These are phyloP conservation scores for Striga asiatica DNA, from an alignment of 257 asterid genomes.

Conservation along the genomic window DNA sequence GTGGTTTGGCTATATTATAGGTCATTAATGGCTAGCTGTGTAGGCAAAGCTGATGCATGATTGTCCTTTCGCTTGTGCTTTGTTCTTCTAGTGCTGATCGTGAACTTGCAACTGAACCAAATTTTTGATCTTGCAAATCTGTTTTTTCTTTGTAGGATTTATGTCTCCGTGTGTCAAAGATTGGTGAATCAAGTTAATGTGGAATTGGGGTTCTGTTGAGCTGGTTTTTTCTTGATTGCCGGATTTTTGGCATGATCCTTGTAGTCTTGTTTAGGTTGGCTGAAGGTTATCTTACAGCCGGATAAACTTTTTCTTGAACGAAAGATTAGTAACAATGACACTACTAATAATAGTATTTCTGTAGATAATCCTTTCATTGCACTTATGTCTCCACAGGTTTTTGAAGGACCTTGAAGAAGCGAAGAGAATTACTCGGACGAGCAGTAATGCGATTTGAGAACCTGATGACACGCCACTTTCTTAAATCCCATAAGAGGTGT, in stretches of 20 bases:
- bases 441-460: constrained; percentile 44
- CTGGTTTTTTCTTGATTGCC: constrained; percentile 2
- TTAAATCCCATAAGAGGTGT: constrained; percentile 6
- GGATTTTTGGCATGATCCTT: not conserved
- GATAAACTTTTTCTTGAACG: no score
- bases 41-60: constrained; percentile 9
- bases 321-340: no score
- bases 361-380: not conserved
- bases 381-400: constrained; percentile 47
- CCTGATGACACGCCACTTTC: not conserved
- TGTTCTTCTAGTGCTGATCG: not conserved
- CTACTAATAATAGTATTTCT: not conserved
- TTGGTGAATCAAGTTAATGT: not conserved
- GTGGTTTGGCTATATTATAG: not conserved
- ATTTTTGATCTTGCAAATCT: not conserved
- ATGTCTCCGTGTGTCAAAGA: not conserved
- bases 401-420: constrained; percentile 94
- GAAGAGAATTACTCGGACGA: constrained; percentile 62
- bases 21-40: not conserved
- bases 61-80: not conserved
- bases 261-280: constrained; percentile 1
- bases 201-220: constrained; percentile 1
- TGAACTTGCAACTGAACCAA: not conserved
- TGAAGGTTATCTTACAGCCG: not conserved
- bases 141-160: constrained; percentile 10